phyloP scores from a whole-genome alignment of 2,329 filamentous ascomycete genomes.

The Akanthomyces dipterigenus region DNA sequence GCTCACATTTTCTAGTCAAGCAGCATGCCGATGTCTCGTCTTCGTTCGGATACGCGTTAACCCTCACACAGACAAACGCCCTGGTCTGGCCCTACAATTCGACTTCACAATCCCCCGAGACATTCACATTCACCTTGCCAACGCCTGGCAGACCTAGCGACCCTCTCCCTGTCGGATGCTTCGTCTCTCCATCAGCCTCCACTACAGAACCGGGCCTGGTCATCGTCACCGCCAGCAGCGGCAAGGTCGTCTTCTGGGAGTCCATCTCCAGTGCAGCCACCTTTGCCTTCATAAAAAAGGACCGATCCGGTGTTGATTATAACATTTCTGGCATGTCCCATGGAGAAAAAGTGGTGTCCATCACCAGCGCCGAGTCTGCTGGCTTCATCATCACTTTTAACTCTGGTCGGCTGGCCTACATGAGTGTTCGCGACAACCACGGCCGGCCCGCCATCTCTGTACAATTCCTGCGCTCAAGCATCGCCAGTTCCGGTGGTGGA shows the following conservation, averaged over 20 bases:
- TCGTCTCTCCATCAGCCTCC: slow-evolving; percentile 72
- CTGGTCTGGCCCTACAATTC: slow-evolving; percentile 84
- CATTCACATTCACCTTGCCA: slow-evolving; percentile 74
- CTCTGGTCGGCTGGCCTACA: slow-evolving; percentile 77
- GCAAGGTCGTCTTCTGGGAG: slow-evolving; percentile 91
- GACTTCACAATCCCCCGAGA: slow-evolving; percentile 62
- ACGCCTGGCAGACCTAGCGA: slow-evolving; percentile 62
- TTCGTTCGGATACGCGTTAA: slow-evolving; percentile 66
- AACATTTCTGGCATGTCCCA: slow-evolving; percentile 66
- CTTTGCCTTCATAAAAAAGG: slow-evolving; percentile 74
- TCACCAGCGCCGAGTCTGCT: slow-evolving; percentile 76
- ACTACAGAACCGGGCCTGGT: slow-evolving; percentile 80
- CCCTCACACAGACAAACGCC: slow-evolving; percentile 73
- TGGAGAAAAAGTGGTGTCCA: slow-evolving; percentile 68
- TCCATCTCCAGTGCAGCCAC: slow-evolving; percentile 85
- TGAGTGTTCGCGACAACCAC: slow-evolving; percentile 79
- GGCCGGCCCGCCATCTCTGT: slow-evolving; percentile 75
- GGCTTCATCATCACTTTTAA: slow-evolving; percentile 83
- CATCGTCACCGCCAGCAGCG: slow-evolving; percentile 74
- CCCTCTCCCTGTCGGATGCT: slow-evolving; percentile 71
- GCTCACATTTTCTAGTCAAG: slow-evolving; percentile 38
- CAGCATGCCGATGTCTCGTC: slow-evolving; percentile 62
- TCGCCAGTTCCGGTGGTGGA: slow-evolving; percentile 52
- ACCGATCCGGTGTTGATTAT: slow-evolving; percentile 72
- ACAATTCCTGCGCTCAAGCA: slow-evolving; percentile 63